phyloP scores from a whole-genome alignment of 1,284 basidiomycete species.

The Tilletia indica region DNA sequence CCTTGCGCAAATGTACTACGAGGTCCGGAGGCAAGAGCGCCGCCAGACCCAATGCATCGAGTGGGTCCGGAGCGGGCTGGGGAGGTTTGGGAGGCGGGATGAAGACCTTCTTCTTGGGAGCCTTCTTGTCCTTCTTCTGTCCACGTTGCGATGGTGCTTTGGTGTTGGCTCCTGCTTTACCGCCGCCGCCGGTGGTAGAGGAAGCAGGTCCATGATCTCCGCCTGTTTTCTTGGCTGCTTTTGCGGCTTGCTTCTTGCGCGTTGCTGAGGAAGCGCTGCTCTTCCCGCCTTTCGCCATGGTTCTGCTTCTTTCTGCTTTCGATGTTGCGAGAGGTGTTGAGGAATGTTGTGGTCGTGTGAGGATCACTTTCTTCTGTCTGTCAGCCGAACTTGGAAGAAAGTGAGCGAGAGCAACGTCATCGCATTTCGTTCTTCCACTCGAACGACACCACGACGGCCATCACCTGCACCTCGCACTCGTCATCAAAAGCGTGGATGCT shows the following conservation, averaged over 20 bases:
- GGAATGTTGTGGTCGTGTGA: conserved; percentile 7
- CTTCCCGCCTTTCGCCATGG: conserved; percentile 33
- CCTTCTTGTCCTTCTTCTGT: conserved; percentile 44
- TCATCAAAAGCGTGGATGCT: too few species aligned
- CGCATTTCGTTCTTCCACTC: too few species aligned
- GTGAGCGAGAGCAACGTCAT: too few species aligned
- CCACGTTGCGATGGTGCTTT: conserved; percentile 29
- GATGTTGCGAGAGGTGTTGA: neutral
- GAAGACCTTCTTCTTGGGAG: conserved; percentile 49
- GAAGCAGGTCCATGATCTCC: conserved; percentile 32
- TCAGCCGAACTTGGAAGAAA: too few species aligned
- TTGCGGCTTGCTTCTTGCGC: conserved; percentile 53
- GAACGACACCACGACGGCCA: too few species aligned
- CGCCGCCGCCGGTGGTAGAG: conserved; percentile 22
- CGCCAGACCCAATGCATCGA: conserved; percentile 79
- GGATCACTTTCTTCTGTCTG: neutral
- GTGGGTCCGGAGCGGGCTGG: conserved; percentile 79
- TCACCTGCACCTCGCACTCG: too few species aligned
- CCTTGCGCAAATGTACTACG: conserved; percentile 74
- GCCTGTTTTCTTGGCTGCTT: conserved; percentile 44
- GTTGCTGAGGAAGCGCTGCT: conserved; percentile 53
- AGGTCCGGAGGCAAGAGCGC: conserved; percentile 66
- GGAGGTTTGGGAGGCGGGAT: conserved; percentile 62
- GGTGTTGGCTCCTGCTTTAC: conserved; percentile 19
- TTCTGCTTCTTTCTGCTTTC: neutral